These are phyloP conservation scores for Noccaea caerulescens DNA, from an alignment of 345 rosid genomes.

Conservation along the genomic window DNA sequence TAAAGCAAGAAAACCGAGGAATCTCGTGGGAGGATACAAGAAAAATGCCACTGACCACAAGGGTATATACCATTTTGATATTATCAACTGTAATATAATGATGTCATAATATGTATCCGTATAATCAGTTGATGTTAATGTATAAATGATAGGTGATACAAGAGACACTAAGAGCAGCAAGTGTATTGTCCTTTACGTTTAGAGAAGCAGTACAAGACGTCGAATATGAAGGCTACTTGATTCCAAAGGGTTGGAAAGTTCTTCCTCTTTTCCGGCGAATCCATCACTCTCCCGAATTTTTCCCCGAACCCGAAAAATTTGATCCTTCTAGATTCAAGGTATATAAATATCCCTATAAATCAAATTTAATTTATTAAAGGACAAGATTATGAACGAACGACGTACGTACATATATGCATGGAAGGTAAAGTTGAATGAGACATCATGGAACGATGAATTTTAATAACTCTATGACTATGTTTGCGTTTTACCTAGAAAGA, in stretches of 20 bases:
- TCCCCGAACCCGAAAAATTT: constrained; percentile 77
- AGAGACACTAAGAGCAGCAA: constrained; percentile 90
- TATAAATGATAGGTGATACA: constrained; percentile 71
- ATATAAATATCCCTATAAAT: not conserved
- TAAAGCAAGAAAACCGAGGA: constrained; percentile 54
- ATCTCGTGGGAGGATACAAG: constrained; percentile 91
- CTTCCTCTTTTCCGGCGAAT: constrained; percentile 90
- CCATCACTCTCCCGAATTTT: constrained; percentile 74
- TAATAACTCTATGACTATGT: not conserved
- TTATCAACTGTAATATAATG: not conserved
- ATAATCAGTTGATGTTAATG: not conserved
- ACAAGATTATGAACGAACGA: constrained; percentile 3
- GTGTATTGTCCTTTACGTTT: constrained; percentile 86
- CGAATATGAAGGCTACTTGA: constrained; percentile 73
- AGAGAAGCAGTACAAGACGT: constrained; percentile 92
- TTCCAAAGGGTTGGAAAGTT: constrained; percentile 97
- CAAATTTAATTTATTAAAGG: not conserved
- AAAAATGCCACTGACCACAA: constrained; percentile 78
- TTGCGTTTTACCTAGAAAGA: not conserved
- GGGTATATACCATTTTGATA: constrained; percentile 51
- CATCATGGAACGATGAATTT: constrained; percentile 4
- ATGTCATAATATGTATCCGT: not conserved
- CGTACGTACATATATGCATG: not conserved
- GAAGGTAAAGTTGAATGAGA: constrained; percentile 6
- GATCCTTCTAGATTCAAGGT: constrained; percentile 96